Evolutionary conservation across 768 basidiomycete genomes (phyloP), one percentile per base, ranked within the genome.

Genomic region (Hypholoma sublateritium): DNA sequence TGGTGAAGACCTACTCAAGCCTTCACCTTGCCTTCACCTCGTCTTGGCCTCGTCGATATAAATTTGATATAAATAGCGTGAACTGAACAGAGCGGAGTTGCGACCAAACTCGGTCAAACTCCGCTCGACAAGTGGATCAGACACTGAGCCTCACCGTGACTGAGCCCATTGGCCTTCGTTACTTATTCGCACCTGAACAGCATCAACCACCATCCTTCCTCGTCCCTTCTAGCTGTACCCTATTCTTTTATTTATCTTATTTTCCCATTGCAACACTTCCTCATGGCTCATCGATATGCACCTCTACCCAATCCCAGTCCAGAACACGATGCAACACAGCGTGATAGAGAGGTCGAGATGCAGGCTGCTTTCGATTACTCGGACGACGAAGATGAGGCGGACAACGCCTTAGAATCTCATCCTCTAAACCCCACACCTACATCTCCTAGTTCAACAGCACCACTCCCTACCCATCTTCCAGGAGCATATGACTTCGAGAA

Each of bases 281-380:
- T 46, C 55, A 80, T 80, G 79, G 69, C 85, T 63, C 79, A 76
- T 62, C 82, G 84, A 62, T 91, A 91, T 79, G 83, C 84, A 1
- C 84, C 88, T 57, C 72, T 91, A 44, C 85, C 87, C 11, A 85
- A 81, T 61, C 78, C 81, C 19, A 75, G 75, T 63, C 72, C 77
- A 16, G 81, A 82, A 67, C 74, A 71, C 45, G 73, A 58, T 21
- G 45, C 78, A 53, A 69, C 76, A 8, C 73, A 77, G 46, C 68
- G 79, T 57, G 88, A 72, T 54, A 69, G 67, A 55, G 72, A 75
- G 58, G 69, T 67, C 32, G 77, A 93, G 75, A 85, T 95, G 82
- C 88, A 94, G 67, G 91, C 91, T 21, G 92, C 93, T 1, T 95
- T 95, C 62, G 87, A 87, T 68, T 88, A 90, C 62, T 81, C 84